These are phyloP conservation scores for Chaetomium olivaceum DNA, from an alignment of 2,329 filamentous ascomycete species.

Conservation along the genomic window DNA sequence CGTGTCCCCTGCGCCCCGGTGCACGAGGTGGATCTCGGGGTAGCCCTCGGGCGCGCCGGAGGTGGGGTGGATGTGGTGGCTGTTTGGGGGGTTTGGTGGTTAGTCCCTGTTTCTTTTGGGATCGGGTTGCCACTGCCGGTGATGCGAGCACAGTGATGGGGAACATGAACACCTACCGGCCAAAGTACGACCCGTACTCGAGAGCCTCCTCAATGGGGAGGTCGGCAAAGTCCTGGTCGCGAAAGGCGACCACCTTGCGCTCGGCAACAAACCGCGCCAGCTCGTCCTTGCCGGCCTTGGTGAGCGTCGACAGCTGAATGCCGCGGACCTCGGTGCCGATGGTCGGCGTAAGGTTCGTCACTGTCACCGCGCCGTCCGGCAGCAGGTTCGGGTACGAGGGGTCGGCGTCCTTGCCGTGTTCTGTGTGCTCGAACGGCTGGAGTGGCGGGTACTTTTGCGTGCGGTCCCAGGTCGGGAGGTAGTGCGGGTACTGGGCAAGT, in stretches of 20 bases:
- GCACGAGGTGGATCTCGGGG: constrained; percentile 70
- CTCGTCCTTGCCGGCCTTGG: constrained; percentile 65
- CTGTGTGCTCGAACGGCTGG: constrained; percentile 64
- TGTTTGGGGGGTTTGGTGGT: not conserved
- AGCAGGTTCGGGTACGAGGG: constrained; percentile 63
- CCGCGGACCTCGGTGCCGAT: constrained; percentile 69
- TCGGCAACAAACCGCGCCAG: constrained; percentile 68
- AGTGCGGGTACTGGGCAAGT: constrained; percentile 56
- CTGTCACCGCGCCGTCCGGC: constrained; percentile 46
- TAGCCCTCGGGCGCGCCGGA: constrained; percentile 68
- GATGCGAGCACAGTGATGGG: no score
- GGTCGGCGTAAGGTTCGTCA: constrained; percentile 63
- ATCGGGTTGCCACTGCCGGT: not conserved
- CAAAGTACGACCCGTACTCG: constrained; percentile 62
- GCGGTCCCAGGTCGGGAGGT: constrained; percentile 64
- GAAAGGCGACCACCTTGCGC: constrained; percentile 70
- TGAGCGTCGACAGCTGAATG: constrained; percentile 65
- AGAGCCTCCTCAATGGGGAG: constrained; percentile 65
- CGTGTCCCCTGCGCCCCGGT: constrained; percentile 67
- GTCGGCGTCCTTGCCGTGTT: constrained; percentile 71
- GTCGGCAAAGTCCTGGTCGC: constrained; percentile 65
- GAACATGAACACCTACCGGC: constrained; percentile 28
- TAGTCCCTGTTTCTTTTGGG: not conserved
- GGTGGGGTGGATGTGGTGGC: constrained; percentile 73
- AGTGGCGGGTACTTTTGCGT: constrained; percentile 62